Evolutionary conservation across 2,329 filamentous ascomycete species (phyloP), one percentile per base, ranked within the genome.

Genomic region (Aspergillus brasiliensis): DNA sequence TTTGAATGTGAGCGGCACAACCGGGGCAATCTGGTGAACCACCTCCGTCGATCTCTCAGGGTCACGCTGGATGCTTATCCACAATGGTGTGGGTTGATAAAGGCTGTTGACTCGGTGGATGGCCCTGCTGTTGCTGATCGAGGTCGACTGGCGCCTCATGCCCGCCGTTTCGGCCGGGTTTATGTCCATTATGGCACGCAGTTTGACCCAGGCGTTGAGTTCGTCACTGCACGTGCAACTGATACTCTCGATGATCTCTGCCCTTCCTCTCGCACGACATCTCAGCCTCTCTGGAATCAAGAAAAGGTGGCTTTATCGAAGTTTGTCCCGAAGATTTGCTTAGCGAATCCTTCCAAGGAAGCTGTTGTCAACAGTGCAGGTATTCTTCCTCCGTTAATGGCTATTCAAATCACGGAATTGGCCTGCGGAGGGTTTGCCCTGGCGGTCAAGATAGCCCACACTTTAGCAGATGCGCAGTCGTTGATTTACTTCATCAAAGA

Each of bases 391-490:
- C 73, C 75, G 3, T 66, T 64, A n/a, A 56, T 77, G 59, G 65
- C 71, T 4, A 69, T 80, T 1, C 80, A 82, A 63, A 57, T 82
- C 31, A 81, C 71, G 0, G 59, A 65, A 0, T 79, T 82, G 60
- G 60, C 67, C 8, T 78, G 77, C 51, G 79, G 80, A 1, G 78
- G 77, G 2, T 77, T 76, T 46, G 76, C 74, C 1, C 62, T 84
- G 8, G 73, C 75, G 8, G 67, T 81, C n/a, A 74, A 73, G 49
- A 63, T 81, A 19, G 74, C 79, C 1, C 82, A 84, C 64, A 71
- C 73, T 3, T 69, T 84, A 3, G 77, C 78, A 0, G 81, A 84
- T 60, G 80, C 81, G 1, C 71, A 76, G 17, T 67, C 77, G 0
- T 65, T 84, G 56, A 69, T 78, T 56, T 65, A 72, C 3, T 83